Base-by-base conservation (phyloP, 2,329 filamentous ascomycete genomes). In the Tolypocladium ophioglossoides region DNA sequence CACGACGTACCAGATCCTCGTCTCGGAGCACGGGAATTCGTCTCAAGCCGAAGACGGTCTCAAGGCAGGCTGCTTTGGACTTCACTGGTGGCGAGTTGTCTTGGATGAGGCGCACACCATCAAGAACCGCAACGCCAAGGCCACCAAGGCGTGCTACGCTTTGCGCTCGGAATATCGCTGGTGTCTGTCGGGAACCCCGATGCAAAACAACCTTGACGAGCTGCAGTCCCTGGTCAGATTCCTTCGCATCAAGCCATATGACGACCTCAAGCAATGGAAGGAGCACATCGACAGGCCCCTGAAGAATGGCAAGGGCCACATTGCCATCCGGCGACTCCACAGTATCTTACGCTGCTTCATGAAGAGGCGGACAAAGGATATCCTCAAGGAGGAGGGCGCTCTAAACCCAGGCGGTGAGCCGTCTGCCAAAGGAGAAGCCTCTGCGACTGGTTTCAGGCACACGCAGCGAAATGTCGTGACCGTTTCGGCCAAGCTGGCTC, bases 141-240 rank as follows among this genome's bases (percentile, higher is more conserved):
- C 89, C 41, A 96, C 92, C 1, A 91, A 96, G 68, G 91, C 94
- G 2, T 94, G 89, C 60, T 99, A 86, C 66, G 89, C 89, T 2
- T 72, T 99, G 35, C 78, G 86, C 34, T 85, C 89, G 22, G 87
- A 94, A 67, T 97, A 96, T 64, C 81, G 94, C 57, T 99, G 94
- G 94, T 97, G 94, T 66, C 73, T 99, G 57, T 96, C 91, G 0
- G 94, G 94, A 52, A 99, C 94, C 1, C 94, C 94, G 0, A 91
- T 99, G 86, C 94, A 99, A 67, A 99, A 99, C 72, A 97, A 96
- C 63, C 80, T 99, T 7, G 94, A 99, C 60, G 94, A 99, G 70
- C 75, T 99, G 52, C 94, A 99, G 66, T 95, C 90, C 61, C 74
- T 99, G 53, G 89, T 99, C 68, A 89, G 86, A 57, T 99, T 99